phyloP scores from a whole-genome alignment of 2,329 filamentous ascomycete species.

The Penicillium brevicompactum region DNA sequence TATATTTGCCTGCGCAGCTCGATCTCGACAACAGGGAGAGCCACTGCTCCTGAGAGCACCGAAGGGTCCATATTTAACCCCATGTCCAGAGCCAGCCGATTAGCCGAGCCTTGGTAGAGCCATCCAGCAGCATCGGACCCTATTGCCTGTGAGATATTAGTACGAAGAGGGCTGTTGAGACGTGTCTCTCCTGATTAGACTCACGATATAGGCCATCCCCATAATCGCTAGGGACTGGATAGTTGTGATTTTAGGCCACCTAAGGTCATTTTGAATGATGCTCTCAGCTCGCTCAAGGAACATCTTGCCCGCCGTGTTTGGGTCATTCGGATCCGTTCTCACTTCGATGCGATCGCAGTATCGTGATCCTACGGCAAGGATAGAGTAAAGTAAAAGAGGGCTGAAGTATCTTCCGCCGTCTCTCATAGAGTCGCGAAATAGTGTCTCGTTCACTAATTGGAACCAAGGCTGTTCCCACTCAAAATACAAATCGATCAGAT shows the following conservation, averaged over 20 bases:
- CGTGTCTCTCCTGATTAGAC: constrained; percentile 5
- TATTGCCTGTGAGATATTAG: constrained; percentile 28
- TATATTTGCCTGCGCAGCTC: constrained; percentile 40
- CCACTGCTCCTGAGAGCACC: constrained; percentile 26
- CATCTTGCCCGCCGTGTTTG: constrained; percentile 36
- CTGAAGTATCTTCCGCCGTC: constrained; percentile 33
- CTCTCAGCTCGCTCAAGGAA: constrained; percentile 34
- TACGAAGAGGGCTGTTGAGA: not conserved
- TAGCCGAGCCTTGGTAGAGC: constrained; percentile 44
- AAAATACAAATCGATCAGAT: constrained; percentile 40
- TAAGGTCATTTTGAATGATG: constrained; percentile 24
- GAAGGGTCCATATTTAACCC: constrained; percentile 40
- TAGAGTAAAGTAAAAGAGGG: constrained; percentile 35
- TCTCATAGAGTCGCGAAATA: constrained; percentile 36
- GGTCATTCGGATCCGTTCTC: constrained; percentile 31
- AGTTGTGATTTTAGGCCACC: constrained; percentile 38
- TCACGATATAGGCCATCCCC: constrained; percentile 28
- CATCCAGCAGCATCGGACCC: constrained; percentile 40
- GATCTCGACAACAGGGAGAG: constrained; percentile 30
- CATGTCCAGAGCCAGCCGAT: constrained; percentile 40
- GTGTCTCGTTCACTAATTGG: constrained; percentile 38
- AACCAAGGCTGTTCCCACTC: constrained; percentile 42
- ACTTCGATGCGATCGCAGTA: constrained; percentile 37
- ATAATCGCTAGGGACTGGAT: constrained; percentile 41
- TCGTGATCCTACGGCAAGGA: constrained; percentile 38